Base-by-base conservation (phyloP, 1,284 basidiomycete genomes). In the Exobasidium cylindrosporum region DNA sequence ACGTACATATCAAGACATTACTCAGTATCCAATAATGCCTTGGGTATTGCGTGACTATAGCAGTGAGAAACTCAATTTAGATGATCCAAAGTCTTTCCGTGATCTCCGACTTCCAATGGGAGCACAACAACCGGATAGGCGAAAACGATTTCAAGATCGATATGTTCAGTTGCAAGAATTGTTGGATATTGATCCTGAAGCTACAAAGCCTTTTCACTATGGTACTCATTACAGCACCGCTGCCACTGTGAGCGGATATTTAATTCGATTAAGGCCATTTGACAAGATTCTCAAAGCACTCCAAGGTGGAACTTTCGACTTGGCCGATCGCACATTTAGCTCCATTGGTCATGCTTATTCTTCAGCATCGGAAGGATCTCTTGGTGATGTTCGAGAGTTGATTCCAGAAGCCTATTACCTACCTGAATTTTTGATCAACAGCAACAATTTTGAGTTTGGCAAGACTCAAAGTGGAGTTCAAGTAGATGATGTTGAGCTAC, bases 141-240 rank as follows among this genome's bases (percentile, higher is more conserved):
- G 65, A 32, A 69, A 63, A 31, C 80, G 81, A 47, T 80, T 79
- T 45, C 70, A 70, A 45, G 83, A 87, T 54, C 86, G 92, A 29
- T 96, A 94, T 72, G 81, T 83, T 46, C 91, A 88, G 67, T 69
- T 81, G 26, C 83, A 92, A 14, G 83, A 89, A 74, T 88, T 91
- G 58, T 89, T 94, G 0, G 61, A 53, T 49, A 81, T 81, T 83
- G 91, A 96, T 75, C 65, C 65, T 6, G 53, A 31, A 5, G 5
- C 53, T 28, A 26, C 31, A 4, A 31, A 26, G 21, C 35, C 54
- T 26, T 64, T 68, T 64, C 73, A 74, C 62, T 77, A 74, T 54
- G 80, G 91, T 53, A 97, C 94, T 0, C 94, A 97, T 78, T 97
- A 94, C 78, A 92, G 90, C 71, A 95, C 92, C 4, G 95, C 92